Evolutionary conservation across 1,284 basidiomycete species (phyloP), one percentile per base, ranked within the genome.

Genomic region (Ceratobasidium papillatum): DNA sequence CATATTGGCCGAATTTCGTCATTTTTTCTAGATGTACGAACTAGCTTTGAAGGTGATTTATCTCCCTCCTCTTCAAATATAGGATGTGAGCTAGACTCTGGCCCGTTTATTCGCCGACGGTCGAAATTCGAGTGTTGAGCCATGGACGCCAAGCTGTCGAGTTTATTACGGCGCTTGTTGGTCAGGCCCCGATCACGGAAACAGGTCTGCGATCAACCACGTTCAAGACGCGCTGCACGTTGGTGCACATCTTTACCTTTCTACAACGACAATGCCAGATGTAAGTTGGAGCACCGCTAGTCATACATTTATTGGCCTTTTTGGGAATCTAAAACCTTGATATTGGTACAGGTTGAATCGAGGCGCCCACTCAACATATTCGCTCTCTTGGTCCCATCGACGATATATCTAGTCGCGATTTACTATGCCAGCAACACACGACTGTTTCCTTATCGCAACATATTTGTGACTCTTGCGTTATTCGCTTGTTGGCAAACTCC

Each of bases 91-190:
- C 91, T 94, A 77, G 91, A 88, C 80, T 96, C 95, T 19, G 96
- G 96, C 0, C 94, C 96, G 78, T 93, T 94, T 75, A 94, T 89
- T 66, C 95, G 89, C 78, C 96, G 86, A 79, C 96, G 86, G 86
- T 98, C 95, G 80, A 94, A 92, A 47, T 71, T 71, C 41, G 68
- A 71, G 56, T 71, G 68, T 25, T 71, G 68, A 11, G 68, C 68
- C 68, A 71, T 71, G 45, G 52, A 58, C 11, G 45, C 43, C 19
- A 30, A 36, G 22, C 17, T 45, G 25, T n/a, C 5, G 19, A 34
- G 52, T 41, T 36, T 17, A 59, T 59, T 34, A 11, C 30, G 56
- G 52, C 68, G 56, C 68, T 58, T 65, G 63, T 49, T 64, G 4
- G 22, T 32, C 27, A 12, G 27, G 22, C 32, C 63, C 30, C 17